These are phyloP conservation scores for Dactylellina leptospora DNA, from an alignment of 2,329 filamentous ascomycete genomes.

Conservation along the genomic window DNA sequence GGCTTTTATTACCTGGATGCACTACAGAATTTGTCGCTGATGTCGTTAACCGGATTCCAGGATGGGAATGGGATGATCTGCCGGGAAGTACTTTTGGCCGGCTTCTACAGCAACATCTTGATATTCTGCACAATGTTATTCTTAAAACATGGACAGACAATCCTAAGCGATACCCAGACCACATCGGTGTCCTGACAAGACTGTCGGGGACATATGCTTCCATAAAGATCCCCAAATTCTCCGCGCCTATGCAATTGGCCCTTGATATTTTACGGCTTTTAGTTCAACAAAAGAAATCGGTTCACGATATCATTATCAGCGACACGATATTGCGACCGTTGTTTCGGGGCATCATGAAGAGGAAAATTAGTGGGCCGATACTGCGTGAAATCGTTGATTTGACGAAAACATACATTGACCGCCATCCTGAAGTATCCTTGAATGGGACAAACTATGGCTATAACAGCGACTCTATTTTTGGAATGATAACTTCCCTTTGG, in stretches of 20 bases:
- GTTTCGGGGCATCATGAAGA: neutral
- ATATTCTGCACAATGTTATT: neutral
- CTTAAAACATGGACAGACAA: neutral
- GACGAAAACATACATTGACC: neutral
- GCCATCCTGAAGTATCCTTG: neutral
- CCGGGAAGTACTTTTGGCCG: neutral
- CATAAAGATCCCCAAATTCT: neutral
- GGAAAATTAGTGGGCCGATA: neutral
- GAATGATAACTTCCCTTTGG: neutral
- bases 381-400: neutral
- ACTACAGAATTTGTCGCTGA: neutral
- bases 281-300: neutral
- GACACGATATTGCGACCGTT: neutral
- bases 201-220: neutral
- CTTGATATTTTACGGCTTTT: neutral
- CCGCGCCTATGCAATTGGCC: neutral
- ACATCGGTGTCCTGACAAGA: neutral
- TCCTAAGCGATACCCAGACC: neutral
- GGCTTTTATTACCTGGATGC: neutral
- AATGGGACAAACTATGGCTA: too few species aligned
- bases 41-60: neutral
- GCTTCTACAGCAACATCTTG: neutral
- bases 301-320: neutral
- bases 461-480: too few species aligned
- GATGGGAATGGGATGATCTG: neutral